A percentile compares a stretch with the other conserved stretches of the same genome.
Conservation (phyloP, 768 basidiomycete genomes). For the Russula sp. region DNA sequence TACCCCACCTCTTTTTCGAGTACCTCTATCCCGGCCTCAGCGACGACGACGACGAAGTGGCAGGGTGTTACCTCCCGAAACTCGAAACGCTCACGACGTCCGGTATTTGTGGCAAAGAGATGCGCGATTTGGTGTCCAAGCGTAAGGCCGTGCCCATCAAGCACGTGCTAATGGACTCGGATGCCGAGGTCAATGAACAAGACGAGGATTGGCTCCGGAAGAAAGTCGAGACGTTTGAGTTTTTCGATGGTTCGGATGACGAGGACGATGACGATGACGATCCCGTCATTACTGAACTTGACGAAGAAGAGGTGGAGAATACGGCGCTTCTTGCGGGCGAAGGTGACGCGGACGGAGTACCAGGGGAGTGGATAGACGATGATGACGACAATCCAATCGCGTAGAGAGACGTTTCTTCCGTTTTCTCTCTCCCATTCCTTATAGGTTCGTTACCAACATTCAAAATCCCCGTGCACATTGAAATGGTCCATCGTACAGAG, state of each 20-base stretch:
- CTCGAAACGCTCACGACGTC: constrained; percentile 49
- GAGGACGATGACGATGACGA: constrained; percentile 38
- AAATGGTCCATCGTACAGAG: constrained; percentile 10
- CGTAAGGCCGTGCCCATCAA: constrained; percentile 47
- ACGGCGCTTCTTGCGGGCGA: constrained; percentile 4
- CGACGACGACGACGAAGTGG: neutral
- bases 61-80: constrained; percentile 46
- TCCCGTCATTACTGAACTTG: constrained; percentile 24
- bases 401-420: neutral
- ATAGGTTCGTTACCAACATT: neutral
- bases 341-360: constrained; percentile 12
- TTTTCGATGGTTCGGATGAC: constrained; percentile 52
- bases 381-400: neutral
- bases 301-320: constrained; percentile 33
- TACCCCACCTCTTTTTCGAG: constrained; percentile 35
- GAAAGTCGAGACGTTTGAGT: constrained; percentile 51
- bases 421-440: neutral
- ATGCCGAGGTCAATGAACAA: constrained; percentile 41
- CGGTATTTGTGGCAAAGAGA: constrained; percentile 41
- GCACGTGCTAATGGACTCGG: constrained; percentile 45
- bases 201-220: constrained; percentile 52
- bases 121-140: constrained; percentile 50
- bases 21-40: constrained; percentile 28
- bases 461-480: neutral
- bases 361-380: constrained; percentile 14